Conservation (phyloP, 169 alveolate genomes). For the Plasmodium fragile region DNA sequence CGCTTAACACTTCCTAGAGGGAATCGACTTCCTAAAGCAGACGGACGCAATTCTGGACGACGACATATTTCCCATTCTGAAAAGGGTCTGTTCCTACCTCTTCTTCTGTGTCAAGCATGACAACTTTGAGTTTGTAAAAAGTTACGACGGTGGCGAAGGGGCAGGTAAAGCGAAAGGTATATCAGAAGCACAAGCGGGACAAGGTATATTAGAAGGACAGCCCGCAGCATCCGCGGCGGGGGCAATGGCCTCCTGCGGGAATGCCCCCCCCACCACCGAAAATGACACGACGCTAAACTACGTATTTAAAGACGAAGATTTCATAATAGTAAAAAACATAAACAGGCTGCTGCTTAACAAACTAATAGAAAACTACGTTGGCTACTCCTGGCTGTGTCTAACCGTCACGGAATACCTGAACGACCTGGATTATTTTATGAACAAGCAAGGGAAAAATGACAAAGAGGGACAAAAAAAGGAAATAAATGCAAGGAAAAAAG, state of each 20-base stretch:
- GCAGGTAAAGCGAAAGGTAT: neutral
- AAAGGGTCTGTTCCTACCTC: slow-evolving; percentile 81
- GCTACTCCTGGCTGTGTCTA: slow-evolving; percentile 86
- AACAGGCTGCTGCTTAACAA: slow-evolving; percentile 81
- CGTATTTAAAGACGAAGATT: slow-evolving; percentile 67
- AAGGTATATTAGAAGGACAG: neutral
- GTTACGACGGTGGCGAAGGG: slow-evolving; percentile 5
- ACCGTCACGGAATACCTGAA: slow-evolving; percentile 64
- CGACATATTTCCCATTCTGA: slow-evolving; percentile 80
- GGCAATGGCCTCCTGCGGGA: neutral
- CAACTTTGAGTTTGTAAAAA: slow-evolving; percentile 41
- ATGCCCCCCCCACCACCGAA: neutral
- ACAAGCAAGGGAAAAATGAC: neutral
- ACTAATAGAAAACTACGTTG: slow-evolving; percentile 85
- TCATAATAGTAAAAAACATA: slow-evolving; percentile 78
- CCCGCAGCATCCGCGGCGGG: too few relatives aligned
- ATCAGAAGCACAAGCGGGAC: neutral
- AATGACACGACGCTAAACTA: slow-evolving; percentile 30
- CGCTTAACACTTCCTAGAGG: slow-evolving; percentile 11
- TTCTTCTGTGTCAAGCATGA: slow-evolving; percentile 68
- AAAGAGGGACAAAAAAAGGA: neutral
- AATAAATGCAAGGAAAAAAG: slow-evolving; percentile 2
- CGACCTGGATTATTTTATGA: slow-evolving; percentile 3
- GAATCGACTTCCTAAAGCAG: slow-evolving; percentile 49
- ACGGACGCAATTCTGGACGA: slow-evolving; percentile 86